Conservation (phyloP, 2,329 filamentous ascomycete genomes). For the Parastagonospora nodorum region DNA sequence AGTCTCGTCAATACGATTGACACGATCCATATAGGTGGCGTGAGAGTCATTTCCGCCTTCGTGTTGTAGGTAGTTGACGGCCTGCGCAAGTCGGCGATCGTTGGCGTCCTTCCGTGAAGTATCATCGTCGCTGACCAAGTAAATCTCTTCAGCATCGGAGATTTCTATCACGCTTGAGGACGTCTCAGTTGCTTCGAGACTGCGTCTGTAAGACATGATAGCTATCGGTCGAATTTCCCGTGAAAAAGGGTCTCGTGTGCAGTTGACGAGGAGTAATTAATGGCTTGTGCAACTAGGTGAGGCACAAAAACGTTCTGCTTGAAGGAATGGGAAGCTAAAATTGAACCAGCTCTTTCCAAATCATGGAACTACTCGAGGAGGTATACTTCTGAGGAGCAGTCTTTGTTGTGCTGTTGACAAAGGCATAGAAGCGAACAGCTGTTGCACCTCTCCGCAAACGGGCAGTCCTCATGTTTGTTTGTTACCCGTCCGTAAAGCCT, state of each 20-base stretch:
- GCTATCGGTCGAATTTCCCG: neutral
- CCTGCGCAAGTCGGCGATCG: constrained; percentile 30
- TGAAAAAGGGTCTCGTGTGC: neutral
- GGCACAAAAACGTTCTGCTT: too few species aligned
- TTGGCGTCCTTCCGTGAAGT: constrained; percentile 15
- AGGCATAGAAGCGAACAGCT: constrained; percentile 22
- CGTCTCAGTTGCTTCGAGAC: neutral
- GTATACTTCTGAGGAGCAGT: neutral
- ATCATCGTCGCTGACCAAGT: constrained; percentile 7
- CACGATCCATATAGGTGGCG: constrained; percentile 21
- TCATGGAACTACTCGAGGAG: neutral
- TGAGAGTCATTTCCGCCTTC: constrained; percentile 28
- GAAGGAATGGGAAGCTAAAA: too few species aligned
- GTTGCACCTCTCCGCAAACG: constrained; percentile 23
- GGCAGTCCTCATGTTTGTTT: constrained; percentile 14
- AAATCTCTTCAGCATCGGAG: constrained; percentile 8
- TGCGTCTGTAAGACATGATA: constrained; percentile 8
- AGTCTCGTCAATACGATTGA: constrained; percentile 30
- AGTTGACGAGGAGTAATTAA: neutral
- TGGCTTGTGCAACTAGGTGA: too few species aligned
- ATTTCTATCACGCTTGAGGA: constrained; percentile 8
- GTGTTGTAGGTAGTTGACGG: constrained; percentile 31
- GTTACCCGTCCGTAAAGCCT: constrained; percentile 7
- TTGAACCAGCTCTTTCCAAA: too few species aligned
- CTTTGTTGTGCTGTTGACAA: constrained; percentile 31